phyloP scores from a whole-genome alignment of 768 basidiomycete species.

The Tylopilus vinaceipallidus region DNA sequence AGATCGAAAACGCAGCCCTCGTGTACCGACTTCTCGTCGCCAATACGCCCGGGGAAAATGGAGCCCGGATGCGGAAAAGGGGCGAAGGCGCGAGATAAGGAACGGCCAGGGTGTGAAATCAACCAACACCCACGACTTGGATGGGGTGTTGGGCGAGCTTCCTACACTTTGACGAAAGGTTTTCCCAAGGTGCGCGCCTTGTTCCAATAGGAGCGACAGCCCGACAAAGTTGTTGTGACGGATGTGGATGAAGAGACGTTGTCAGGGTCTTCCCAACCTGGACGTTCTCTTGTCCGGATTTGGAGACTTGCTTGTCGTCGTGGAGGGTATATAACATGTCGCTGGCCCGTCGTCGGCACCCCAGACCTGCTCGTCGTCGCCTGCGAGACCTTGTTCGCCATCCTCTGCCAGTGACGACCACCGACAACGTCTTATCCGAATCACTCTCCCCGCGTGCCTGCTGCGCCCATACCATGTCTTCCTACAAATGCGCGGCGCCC shows the following conservation, averaged over 20 bases:
- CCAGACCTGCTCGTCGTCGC: slow-evolving; percentile 4
- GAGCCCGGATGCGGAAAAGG: neutral
- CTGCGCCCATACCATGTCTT: slow-evolving; percentile 38
- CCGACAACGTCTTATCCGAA: slow-evolving; percentile 3
- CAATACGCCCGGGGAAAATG: neutral
- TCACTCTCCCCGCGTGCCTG: neutral
- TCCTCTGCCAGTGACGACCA: too few species aligned
- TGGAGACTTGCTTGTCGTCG: slow-evolving; percentile 29
- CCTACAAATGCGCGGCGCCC: slow-evolving; percentile 37
- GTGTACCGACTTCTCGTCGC: neutral
- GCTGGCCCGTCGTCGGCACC: slow-evolving; percentile 1
- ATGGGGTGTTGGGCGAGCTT: too few species aligned
- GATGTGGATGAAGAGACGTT: neutral
- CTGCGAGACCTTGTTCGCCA: too few species aligned
- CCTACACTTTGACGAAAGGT: too few species aligned
- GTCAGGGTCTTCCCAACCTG: slow-evolving; percentile 15
- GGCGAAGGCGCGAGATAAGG: neutral
- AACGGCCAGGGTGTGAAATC: neutral
- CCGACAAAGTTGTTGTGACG: slow-evolving; percentile 9
- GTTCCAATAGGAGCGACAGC: slow-evolving; percentile 12
- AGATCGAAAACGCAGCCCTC: neutral
- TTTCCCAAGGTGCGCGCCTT: slow-evolving; percentile 1
- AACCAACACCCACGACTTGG: too few species aligned
- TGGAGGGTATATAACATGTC: slow-evolving; percentile 26
- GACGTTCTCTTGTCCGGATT: slow-evolving; percentile 20